phyloP scores from a whole-genome alignment of 2,329 filamentous ascomycete species.

The Parastagonospora nodorum region DNA sequence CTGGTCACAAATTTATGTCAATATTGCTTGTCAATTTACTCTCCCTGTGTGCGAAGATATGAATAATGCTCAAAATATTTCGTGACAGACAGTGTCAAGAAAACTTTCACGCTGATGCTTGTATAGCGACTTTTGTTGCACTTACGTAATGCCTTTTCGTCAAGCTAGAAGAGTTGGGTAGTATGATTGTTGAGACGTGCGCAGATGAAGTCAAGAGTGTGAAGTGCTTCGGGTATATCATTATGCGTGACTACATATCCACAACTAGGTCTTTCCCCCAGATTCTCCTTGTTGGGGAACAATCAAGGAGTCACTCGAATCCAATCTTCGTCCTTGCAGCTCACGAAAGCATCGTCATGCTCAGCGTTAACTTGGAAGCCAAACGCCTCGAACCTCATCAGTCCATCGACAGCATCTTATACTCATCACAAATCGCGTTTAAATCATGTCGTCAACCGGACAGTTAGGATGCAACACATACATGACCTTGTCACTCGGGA shows the following conservation, averaged over 20 bases:
- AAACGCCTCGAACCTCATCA: too few relatives aligned
- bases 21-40: neutral
- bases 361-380: neutral
- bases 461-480: slow-evolving; percentile 97
- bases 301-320: neutral
- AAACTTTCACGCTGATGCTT: too few relatives aligned
- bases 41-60: neutral
- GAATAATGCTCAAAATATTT: too few relatives aligned
- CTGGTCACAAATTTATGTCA: neutral
- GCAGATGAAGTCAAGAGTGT: too few relatives aligned
- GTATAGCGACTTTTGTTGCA: too few relatives aligned
- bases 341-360: neutral
- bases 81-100: too few relatives aligned
- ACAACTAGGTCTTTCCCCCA: neutral
- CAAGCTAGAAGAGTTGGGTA: too few relatives aligned
- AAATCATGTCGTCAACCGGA: slow-evolving; percentile 67
- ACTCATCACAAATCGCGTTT: neutral
- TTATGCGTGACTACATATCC: neutral
- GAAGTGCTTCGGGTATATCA: neutral
- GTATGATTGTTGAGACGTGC: too few relatives aligned
- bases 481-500: slow-evolving; percentile 59
- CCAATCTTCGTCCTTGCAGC: neutral
- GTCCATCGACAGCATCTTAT: neutral
- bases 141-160: too few relatives aligned
- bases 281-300: neutral